These are phyloP conservation scores for Stagonosporopsis cucurbitacearum DNA, from an alignment of 2,329 filamentous ascomycete genomes.

Conservation along the genomic window DNA sequence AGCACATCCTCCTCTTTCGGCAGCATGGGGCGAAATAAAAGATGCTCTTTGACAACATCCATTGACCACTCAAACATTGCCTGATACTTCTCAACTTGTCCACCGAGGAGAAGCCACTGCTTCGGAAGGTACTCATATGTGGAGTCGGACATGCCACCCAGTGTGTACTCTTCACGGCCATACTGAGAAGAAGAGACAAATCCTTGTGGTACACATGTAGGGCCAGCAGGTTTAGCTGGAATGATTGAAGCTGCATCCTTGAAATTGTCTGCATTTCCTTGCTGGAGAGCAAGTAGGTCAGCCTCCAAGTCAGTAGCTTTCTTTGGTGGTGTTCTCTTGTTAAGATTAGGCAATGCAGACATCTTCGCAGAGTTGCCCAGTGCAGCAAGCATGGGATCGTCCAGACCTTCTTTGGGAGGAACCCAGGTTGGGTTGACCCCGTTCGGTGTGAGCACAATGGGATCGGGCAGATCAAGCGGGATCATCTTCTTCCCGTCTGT, in stretches of 20 bases:
- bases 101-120: constrained; percentile 56
- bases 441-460: constrained; percentile 34
- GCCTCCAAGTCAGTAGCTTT: constrained; percentile 10
- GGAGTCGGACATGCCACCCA: constrained; percentile 51
- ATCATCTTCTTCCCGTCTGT: constrained; percentile 43
- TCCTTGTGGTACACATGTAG: constrained; percentile 57
- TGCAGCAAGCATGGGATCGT: constrained; percentile 17
- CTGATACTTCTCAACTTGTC: constrained; percentile 54
- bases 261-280: constrained; percentile 1
- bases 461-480: constrained; percentile 38
- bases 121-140: constrained; percentile 56
- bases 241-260: constrained; percentile 3
- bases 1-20: constrained; percentile 56
- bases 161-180: constrained; percentile 52
- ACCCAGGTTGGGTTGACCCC: constrained; percentile 25
- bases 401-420: constrained; percentile 10
- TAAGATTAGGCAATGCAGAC: constrained; percentile 24
- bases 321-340: constrained; percentile 20
- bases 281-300: constrained; percentile 14
- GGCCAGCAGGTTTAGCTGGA: constrained; percentile 25
- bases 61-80: constrained; percentile 64
- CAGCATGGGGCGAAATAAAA: constrained; percentile 60
- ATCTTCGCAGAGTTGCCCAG: constrained; percentile 20
- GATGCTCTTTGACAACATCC: constrained; percentile 53
- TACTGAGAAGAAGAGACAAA: constrained; percentile 58